A percentile compares a stretch with the other conserved stretches of the same genome.
Evolutionary conservation across 164 flowering plant genomes (phyloP).

Genomic region (Pachysandra terminalis): DNA sequence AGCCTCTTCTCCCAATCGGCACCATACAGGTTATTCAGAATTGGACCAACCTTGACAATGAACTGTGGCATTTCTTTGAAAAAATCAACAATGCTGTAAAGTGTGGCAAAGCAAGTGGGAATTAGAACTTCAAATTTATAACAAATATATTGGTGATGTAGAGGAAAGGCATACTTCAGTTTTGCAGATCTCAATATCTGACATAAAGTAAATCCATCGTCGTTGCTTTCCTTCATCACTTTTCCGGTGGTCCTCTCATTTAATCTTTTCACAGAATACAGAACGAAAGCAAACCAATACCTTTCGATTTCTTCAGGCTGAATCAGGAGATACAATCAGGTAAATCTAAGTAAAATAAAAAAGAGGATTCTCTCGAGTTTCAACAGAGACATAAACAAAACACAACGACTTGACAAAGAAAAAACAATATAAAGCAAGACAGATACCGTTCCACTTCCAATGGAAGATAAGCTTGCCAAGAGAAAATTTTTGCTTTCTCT

Average conservation of each 20-base stretch:
- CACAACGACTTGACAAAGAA: not conserved
- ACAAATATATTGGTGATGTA: not conserved
- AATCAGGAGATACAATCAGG: not conserved
- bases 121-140: not conserved
- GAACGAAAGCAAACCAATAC: constrained; percentile 75
- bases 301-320: constrained; percentile 84
- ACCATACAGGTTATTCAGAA: constrained; percentile 62
- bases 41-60: constrained; percentile 67
- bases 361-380: not conserved
- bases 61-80: constrained; percentile 90
- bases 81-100: constrained; percentile 67
- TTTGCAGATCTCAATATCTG: constrained; percentile 64
- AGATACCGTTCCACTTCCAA: constrained; percentile 65
- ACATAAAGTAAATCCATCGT: constrained; percentile 50
- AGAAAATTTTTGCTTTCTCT: constrained; percentile 61
- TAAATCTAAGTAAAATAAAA: not conserved
- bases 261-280: constrained; percentile 63
- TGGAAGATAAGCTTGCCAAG: constrained; percentile 37
- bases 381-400: not conserved
- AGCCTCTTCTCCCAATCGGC: constrained; percentile 88
- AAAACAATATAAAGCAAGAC: not conserved
- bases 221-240: constrained; percentile 19
- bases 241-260: constrained; percentile 26
- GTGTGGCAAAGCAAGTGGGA: not conserved
- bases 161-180: constrained; percentile 50